Evolutionary conservation across 768 basidiomycete species (phyloP), one percentile per base, ranked within the genome.

Genomic region (Hericium rajendrae): DNA sequence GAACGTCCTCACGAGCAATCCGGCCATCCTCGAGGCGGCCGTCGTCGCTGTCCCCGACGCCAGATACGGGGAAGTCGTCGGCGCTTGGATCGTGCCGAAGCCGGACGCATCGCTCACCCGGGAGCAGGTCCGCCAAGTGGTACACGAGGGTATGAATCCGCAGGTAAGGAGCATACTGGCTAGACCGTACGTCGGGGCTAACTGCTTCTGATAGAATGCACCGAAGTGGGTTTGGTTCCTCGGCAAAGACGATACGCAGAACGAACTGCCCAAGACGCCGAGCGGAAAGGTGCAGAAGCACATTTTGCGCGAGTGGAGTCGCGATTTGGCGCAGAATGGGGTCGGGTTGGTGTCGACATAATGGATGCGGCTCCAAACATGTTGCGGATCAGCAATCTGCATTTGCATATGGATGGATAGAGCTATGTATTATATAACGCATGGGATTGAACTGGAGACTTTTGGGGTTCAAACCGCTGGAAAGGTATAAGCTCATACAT

Each of bases 201-300:
- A 53, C 24, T 32, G 28, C 9, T 8, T 10, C 32, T 6, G 32
- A 6, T 63, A 91, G 88, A 89, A 88, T 68, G 80, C 84, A 1
- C 90, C 90, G 0, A 73, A 76, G 9, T 92, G 88, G 87, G 82
- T 92, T 2, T 93, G 89, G 86, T 91, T 91, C 60, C 60, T 88
- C 1, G 85, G 83, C 15, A 85, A 89, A 63, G 85, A 85, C 48
- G 80, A 78, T 1, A 68, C 66, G 9, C 84, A 88, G 60, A 89
- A 90, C 0, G 85, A 87, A 59, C 67, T 91, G 9, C 90, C 91
- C 0, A 91, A 88, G 74, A 93, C 91, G 10, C 89, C 86, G 13
- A 92, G 89, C 61, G 90, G 90, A 40, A 93, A 93, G 68, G 83
- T 93, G 48, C 81, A 82, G 84, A 93, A 92, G 71, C 87, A 90